Conservation (phyloP, 2,329 filamentous ascomycete genomes). For the Penicillium corylophilum region DNA sequence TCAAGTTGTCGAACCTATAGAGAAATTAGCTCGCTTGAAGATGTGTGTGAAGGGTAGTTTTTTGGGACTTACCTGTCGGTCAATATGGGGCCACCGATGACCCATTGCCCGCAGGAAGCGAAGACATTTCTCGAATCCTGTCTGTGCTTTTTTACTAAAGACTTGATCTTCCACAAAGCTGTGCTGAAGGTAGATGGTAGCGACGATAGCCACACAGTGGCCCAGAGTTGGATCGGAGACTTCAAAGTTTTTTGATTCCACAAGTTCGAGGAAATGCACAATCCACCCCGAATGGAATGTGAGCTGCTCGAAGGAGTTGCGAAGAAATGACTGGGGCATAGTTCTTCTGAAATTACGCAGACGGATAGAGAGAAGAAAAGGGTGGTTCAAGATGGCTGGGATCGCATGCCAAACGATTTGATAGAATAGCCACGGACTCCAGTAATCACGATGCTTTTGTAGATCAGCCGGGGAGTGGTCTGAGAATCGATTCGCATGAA, state of each 20-base stretch:
- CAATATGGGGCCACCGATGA: conserved; percentile 38
- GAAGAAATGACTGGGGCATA: conserved; percentile 52
- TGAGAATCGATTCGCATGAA: conserved; percentile 46
- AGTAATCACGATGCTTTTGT: conserved; percentile 45
- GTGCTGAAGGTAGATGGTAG: conserved; percentile 52
- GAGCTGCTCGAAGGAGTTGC: conserved; percentile 50
- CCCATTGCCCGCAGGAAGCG: conserved; percentile 36
- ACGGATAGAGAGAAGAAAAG: conserved; percentile 49
- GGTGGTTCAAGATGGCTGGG: conserved; percentile 51
- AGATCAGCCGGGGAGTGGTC: conserved; percentile 39
- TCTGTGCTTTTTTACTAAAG: conserved; percentile 36
- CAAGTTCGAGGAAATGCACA: conserved; percentile 47
- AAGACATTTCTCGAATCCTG: conserved; percentile 42
- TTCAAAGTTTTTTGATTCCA: conserved; percentile 42
- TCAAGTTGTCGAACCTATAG: conserved; percentile 24
- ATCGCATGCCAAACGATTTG: conserved; percentile 51
- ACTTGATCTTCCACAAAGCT: conserved; percentile 44
- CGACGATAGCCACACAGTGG: conserved; percentile 49
- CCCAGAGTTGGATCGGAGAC: conserved; percentile 45
- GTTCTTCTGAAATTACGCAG: conserved; percentile 49
- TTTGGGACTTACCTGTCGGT: conserved; percentile 15
- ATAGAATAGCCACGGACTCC: conserved; percentile 50
- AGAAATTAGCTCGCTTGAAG: neutral
- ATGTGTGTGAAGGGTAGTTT: neutral
- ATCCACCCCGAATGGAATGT: conserved; percentile 50